Base-by-base conservation (phyloP, 768 basidiomycete species). In the Hericium rajendrae region DNA sequence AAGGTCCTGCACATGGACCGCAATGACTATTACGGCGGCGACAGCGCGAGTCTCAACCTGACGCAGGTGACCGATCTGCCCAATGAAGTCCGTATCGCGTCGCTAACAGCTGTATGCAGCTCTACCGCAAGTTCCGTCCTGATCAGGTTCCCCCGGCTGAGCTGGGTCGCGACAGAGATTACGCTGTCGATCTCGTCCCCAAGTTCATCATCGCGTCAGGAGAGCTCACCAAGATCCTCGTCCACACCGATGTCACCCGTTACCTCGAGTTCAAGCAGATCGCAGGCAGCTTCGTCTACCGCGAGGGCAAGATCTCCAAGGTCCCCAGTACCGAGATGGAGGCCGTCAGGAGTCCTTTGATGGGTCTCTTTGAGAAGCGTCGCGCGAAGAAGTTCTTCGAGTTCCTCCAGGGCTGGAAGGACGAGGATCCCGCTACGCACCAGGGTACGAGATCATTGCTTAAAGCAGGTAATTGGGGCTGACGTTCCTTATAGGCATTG, bases 251-350 rank as follows among this genome's bases (percentile, higher is more conserved):
- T 69, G 97, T 99, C 60, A 94, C 91, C 43, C 87, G 94, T 60
- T 99, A 99, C 74, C 86, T 99, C 67, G 97, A 98, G 70, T 99
- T 99, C 80, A 99, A 98, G 78, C 95, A 97, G 76, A 97, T 99
- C 73, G 93, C 97, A 0, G 97, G 95, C 55, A 94, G 91, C 69
- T 99, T 88, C 73, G 97, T 99, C 58, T 97, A 94, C 71, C 86
- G 95, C 55, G 95, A 98, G 71, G 93, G 94, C 53, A 89, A 73
- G 74, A 97, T 99, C 73, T 92, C 91, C 60, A 99, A 99, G 73
- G 97, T 99, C 10, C 97, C 97, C 37, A 88, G 88, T 67, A 97
- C 93, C 6, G 94, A 98, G 76, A 85, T 94, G 78, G 97, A 99
- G 76, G 97, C 97, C 9, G 88, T 97, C 57, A 86, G 74, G 72